Base-by-base conservation (phyloP, 768 basidiomycete species). In the Suillus placidus region DNA sequence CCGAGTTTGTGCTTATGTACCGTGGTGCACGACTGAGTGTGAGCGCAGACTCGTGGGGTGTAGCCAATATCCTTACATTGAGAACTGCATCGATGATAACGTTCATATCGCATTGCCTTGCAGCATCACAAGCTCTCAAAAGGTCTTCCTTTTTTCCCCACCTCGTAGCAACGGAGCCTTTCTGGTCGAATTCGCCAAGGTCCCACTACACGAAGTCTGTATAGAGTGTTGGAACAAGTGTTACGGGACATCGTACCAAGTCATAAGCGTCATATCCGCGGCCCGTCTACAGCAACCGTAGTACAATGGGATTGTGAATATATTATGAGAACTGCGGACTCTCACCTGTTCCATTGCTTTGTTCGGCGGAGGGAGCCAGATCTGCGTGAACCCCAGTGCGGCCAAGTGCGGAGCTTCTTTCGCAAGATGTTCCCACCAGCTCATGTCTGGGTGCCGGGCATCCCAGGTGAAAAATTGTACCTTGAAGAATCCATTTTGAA, bases 401-500 rank as follows among this genome's bases (percentile, higher is more conserved):
- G 84, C 84, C 23, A 95, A 82, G 51, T 71, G 77, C 14, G 91
- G 88, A 13, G 90, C 77, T 71, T 93, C 87, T 12, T 68, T 69
- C 73, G 91, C 87, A 42, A 94, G 82, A 74, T 91, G 87, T 71
- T 83, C 82, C 93, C 93, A 95, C 93, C 93, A 94, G 73, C 88
- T 91, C 80, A 86, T 74, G 20, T 79, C 75, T 16, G 81, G 80
- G 69, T 85, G 83, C 34, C 77, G 76, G 37, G 85, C 78, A 61
- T 94, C 87, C 93, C 93, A 94, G 16, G 92, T 93, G 71, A 93
- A 94, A 77, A 93, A 94, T 76, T 94, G 93, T 35, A 94, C 76
- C 93, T 86, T 62, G 45, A 54, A 7, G 23, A 18, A 58, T 26
- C 18, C 26, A 60, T 20, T 38, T 43, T 13, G 20, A 57, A 49